These are phyloP conservation scores for Serendipita sp. DNA, from an alignment of 768 basidiomycete genomes.

Conservation along the genomic window DNA sequence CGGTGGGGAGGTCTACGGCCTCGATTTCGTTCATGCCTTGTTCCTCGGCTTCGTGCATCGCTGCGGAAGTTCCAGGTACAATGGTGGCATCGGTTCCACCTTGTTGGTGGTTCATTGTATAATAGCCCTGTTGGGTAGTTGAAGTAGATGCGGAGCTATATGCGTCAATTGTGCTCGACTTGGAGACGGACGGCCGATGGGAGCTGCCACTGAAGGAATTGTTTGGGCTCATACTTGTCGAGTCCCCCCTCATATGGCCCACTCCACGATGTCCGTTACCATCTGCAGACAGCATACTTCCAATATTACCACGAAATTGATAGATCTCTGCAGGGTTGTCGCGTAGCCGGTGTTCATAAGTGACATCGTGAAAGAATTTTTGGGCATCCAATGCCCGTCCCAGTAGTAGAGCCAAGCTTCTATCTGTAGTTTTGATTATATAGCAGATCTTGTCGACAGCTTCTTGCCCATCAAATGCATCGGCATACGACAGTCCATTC, in stretches of 20 bases:
- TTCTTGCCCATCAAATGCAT: slow-evolving; percentile 91
- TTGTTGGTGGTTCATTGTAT: neutral
- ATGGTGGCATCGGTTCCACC: neutral
- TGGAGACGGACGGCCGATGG: neutral
- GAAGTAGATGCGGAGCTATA: neutral
- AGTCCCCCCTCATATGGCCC: neutral
- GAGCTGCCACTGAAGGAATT: slow-evolving; percentile 3
- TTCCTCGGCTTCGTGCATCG: slow-evolving; percentile 10
- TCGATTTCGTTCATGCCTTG: slow-evolving; percentile 35
- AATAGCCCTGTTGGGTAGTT: neutral
- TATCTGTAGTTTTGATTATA: slow-evolving; percentile 96
- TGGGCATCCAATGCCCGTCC: slow-evolving; percentile 93
- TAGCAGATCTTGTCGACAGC: slow-evolving; percentile 95
- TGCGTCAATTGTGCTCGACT: neutral
- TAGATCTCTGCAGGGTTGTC: slow-evolving; percentile 84
- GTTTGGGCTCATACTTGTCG: neutral
- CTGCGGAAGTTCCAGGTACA: neutral
- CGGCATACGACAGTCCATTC: slow-evolving; percentile 91
- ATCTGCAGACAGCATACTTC: neutral
- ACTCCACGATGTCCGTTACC: neutral
- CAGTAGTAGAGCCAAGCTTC: slow-evolving; percentile 87
- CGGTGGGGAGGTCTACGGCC: slow-evolving; percentile 50
- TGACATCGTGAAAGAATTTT: slow-evolving; percentile 99
- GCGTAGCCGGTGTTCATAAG: slow-evolving; percentile 89
- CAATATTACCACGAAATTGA: slow-evolving; percentile 49